Conservation (phyloP, 2,329 filamentous ascomycete genomes). For the Myotisia sp. region DNA sequence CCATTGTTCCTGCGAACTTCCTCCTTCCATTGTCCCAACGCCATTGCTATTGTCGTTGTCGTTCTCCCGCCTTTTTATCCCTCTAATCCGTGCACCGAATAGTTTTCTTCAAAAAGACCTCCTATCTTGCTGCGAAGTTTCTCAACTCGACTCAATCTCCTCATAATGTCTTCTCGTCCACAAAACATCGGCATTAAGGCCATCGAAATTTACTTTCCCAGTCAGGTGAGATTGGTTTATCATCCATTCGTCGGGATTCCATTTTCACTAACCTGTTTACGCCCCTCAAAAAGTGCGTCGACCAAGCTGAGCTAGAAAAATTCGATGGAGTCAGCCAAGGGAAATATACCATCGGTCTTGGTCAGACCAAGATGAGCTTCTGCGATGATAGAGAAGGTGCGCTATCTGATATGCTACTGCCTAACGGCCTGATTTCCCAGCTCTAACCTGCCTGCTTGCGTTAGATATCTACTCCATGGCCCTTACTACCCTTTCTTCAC, state of each 20-base stretch:
- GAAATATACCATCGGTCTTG: slow-evolving; percentile 84
- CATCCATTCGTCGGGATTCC: neutral
- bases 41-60: no score
- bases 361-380: slow-evolving; percentile 86
- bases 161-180: slow-evolving; percentile 56
- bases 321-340: slow-evolving; percentile 69
- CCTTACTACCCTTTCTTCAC: slow-evolving; percentile 61
- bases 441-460: neutral
- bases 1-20: no score
- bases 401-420: slow-evolving; percentile 13
- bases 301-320: slow-evolving; percentile 69
- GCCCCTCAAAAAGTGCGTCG: slow-evolving; percentile 51
- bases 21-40: no score
- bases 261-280: slow-evolving; percentile 11
- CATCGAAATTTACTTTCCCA: slow-evolving; percentile 81
- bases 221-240: slow-evolving; percentile 48
- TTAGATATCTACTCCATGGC: slow-evolving; percentile 77
- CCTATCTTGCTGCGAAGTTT: no score
- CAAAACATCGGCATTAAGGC: slow-evolving; percentile 87
- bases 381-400: slow-evolving; percentile 78
- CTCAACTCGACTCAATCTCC: no score
- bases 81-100: no score
- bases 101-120: no score
- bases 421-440: neutral
- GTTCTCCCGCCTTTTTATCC: no score